A percentile compares a stretch with the other conserved stretches of the same genome.
phyloP scores from a whole-genome alignment of 2,329 filamentous ascomycete species.

The Didymella sp. region DNA sequence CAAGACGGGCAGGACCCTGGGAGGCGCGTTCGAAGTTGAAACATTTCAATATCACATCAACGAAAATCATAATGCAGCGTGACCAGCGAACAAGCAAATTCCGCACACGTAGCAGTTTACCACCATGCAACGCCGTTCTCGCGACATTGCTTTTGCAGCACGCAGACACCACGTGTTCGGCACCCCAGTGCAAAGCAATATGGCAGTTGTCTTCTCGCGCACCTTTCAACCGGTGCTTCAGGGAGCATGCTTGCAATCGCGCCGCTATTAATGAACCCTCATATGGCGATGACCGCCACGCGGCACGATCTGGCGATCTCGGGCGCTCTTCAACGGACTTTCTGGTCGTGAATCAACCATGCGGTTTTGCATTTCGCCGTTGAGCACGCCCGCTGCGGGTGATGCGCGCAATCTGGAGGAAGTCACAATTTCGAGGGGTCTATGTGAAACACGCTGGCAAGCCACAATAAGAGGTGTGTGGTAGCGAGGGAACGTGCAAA shows the following conservation, averaged over 20 bases:
- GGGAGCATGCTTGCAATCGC: not conserved
- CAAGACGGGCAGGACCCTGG: not conserved
- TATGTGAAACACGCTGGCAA: constrained; percentile 14
- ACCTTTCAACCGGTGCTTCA: not conserved
- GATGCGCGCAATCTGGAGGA: constrained; percentile 1
- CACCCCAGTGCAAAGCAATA: constrained; percentile 1
- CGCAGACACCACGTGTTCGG: not conserved
- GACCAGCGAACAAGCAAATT: not conserved
- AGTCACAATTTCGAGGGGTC: constrained; percentile 3
- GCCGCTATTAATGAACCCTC: constrained; percentile 14
- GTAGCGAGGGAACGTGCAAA: constrained; percentile 17
- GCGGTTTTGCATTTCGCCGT: constrained; percentile 6
- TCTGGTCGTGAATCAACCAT: constrained; percentile 7
- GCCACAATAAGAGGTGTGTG: constrained; percentile 9
- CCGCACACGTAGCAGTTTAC: not conserved
- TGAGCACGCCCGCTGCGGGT: not conserved
- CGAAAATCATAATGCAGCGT: not conserved
- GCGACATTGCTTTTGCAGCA: not conserved
- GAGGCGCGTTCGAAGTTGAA: constrained; percentile 1
- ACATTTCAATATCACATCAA: constrained; percentile 16
- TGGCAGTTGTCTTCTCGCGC: not conserved
- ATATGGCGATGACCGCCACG: constrained; percentile 12
- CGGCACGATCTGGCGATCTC: constrained; percentile 17
- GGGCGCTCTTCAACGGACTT: not conserved
- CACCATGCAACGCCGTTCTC: not conserved